Evolutionary conservation across 2,329 filamentous ascomycete species (phyloP).

Genomic region (Pyrenophora graminea): DNA sequence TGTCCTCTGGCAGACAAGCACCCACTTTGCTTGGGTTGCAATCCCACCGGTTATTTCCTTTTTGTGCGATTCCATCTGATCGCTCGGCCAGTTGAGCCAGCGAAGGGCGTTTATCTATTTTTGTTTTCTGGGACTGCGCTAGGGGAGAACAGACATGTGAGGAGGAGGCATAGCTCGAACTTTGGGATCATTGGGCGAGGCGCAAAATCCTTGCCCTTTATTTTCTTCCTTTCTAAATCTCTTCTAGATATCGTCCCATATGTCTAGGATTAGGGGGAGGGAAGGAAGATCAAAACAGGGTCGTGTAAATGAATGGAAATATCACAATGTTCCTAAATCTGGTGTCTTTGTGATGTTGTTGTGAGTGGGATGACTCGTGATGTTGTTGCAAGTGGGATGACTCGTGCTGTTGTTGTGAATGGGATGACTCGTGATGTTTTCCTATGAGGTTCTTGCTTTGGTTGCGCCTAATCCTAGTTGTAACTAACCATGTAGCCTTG

Average conservation of each 20-base stretch:
- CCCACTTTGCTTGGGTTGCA: conserved; percentile 4
- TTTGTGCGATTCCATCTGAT: conserved; percentile 1
- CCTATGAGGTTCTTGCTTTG: too few species aligned
- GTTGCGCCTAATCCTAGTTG: too few species aligned
- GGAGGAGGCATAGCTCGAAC: not conserved
- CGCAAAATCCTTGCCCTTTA: not conserved
- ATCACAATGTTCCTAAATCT: not conserved
- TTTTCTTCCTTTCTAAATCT: not conserved
- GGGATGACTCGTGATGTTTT: too few species aligned
- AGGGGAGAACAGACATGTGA: too few species aligned
- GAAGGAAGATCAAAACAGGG: not conserved
- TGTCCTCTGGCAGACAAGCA: conserved; percentile 10
- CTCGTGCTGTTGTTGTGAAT: too few species aligned
- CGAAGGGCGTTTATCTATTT: conserved; percentile 1
- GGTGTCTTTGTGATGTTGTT: too few species aligned
- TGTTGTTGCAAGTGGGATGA: too few species aligned
- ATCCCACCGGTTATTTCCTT: conserved; percentile 3
- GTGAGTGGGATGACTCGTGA: too few species aligned
- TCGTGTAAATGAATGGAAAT: not conserved
- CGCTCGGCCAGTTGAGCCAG: conserved; percentile 7
- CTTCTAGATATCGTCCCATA: not conserved
- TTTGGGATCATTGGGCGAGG: not conserved
- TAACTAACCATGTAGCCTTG: too few species aligned
- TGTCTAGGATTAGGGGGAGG: not conserved
- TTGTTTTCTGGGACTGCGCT: not conserved